Evolutionary conservation across 1,139 yeast genomes (phyloP), one percentile per base, ranked within the genome.

Genomic region (Yamadazyma atmosphaerica): DNA sequence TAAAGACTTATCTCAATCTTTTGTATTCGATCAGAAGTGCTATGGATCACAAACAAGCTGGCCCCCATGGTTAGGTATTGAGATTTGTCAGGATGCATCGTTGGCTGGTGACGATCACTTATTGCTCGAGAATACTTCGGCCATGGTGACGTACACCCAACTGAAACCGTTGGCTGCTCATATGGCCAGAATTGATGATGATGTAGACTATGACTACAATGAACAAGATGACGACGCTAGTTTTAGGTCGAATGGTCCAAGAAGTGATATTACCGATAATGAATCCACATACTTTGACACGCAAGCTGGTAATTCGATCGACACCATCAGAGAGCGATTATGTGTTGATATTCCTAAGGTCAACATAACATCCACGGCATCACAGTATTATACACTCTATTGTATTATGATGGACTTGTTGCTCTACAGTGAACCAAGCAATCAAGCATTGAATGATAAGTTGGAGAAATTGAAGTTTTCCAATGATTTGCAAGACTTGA

Each of bases 1-100:
- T 33, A 41, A 51, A 6, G 50, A 58, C 19, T 39, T 44, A 9
- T 32, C 45, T 1, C 41, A 41, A 5, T 41, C 50, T 6, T 40
- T 55, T 32, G 50, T 64, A 10, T 51, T 65, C 28, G 64, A 61
- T 26, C 50, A 55, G 25, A 37, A 46, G 7, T 55, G 65, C 6
- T 71, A 72, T 50, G 77, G 77, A 1, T 58, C 74, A 0, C 53
- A 51, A 15, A 48, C 59, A 3, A 58, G 52, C 35, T 72, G 78
- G 78, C 77, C 74, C 10, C 75, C 78, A 0, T 72, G 75, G 72
- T 47, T 72, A 24, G 77, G 76, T 1, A 51, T 63, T 29, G 77
- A 72, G 46, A 60, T 71, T 11, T 67, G 76, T 44, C 60, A 59
- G 39, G 59, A 65, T 41, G 67, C 70, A 3, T 37, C 47, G 3